Evolutionary conservation across 164 flowering plant species (phyloP).

Genomic region (Nymphaea thermarum): DNA sequence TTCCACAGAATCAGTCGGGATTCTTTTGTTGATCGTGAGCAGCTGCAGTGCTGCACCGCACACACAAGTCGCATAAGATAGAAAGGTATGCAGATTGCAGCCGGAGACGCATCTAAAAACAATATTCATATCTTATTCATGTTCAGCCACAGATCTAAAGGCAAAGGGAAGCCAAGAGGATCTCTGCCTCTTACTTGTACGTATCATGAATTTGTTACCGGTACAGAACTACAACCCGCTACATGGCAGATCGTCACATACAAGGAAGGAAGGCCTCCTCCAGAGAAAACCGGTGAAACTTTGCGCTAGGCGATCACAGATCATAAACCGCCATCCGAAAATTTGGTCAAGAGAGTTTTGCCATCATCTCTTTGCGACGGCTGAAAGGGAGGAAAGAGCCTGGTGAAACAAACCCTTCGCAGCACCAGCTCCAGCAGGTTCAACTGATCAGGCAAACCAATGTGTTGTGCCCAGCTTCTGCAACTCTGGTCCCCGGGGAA

Average conservation of each 20-base stretch:
- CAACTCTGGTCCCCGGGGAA: constrained; percentile 20
- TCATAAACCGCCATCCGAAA: not conserved
- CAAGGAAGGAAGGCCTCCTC: not conserved
- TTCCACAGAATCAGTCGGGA: no score
- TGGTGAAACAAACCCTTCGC: not conserved
- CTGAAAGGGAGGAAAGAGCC: not conserved
- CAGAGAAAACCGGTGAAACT: not conserved
- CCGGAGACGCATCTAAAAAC: no score
- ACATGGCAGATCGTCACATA: not conserved
- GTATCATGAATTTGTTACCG: no score
- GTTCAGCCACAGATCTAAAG: no score
- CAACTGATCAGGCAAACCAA: constrained; percentile 31
- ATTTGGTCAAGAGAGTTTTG: not conserved
- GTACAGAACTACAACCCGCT: not conserved
- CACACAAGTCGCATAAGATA: no score
- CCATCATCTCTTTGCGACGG: no score
- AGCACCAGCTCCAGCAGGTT: not conserved
- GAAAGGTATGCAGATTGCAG: no score
- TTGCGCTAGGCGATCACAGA: not conserved
- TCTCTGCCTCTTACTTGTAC: no score
- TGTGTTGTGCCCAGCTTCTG: constrained; percentile 30
- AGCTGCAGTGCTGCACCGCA: no score
- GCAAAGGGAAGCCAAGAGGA: no score
- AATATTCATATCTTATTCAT: no score
- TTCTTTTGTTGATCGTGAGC: no score